Conservation (phyloP, 768 basidiomycete genomes). For the Amanita polypyramis region DNA sequence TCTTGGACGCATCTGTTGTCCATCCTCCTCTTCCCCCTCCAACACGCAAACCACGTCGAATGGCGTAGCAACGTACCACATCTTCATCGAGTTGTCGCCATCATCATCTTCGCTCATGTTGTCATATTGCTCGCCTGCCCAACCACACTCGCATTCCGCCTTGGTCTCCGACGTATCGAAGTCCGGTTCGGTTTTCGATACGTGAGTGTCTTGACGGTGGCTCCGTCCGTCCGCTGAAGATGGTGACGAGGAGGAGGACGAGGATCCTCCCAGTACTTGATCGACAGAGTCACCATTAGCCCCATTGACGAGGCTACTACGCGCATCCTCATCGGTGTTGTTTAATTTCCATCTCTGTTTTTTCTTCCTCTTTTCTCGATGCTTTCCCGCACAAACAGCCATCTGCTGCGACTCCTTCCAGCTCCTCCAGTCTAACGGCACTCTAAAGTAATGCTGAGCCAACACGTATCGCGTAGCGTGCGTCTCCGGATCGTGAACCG, state of each 20-base stretch:
- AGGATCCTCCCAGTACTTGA: neutral
- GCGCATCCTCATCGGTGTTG: neutral
- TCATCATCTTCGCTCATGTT: slow-evolving; percentile 6
- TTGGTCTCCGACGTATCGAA: neutral
- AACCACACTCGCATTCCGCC: slow-evolving; percentile 5
- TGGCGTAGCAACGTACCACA: slow-evolving; percentile 63
- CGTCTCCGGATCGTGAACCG: slow-evolving; percentile 48
- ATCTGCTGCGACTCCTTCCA: slow-evolving; percentile 15
- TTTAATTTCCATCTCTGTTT: neutral
- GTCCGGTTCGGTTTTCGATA: neutral
- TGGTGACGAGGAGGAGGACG: neutral
- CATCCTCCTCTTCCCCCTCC: slow-evolving; percentile 35
- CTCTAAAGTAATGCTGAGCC: slow-evolving; percentile 68
- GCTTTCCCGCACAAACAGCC: neutral
- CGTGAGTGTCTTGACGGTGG: no score
- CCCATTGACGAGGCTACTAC: neutral
- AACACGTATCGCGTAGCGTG: slow-evolving; percentile 54
- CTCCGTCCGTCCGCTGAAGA: neutral
- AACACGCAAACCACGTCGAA: slow-evolving; percentile 64
- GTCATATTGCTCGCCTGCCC: slow-evolving; percentile 7
- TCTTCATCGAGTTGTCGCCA: slow-evolving; percentile 28
- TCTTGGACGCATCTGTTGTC: slow-evolving; percentile 40
- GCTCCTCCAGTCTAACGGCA: slow-evolving; percentile 37
- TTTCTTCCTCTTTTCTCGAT: neutral
- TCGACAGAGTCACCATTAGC: neutral